Evolutionary conservation across 805 yeast genomes (phyloP), one percentile per base, ranked within the genome.

Genomic region (Starmerella stellata): DNA sequence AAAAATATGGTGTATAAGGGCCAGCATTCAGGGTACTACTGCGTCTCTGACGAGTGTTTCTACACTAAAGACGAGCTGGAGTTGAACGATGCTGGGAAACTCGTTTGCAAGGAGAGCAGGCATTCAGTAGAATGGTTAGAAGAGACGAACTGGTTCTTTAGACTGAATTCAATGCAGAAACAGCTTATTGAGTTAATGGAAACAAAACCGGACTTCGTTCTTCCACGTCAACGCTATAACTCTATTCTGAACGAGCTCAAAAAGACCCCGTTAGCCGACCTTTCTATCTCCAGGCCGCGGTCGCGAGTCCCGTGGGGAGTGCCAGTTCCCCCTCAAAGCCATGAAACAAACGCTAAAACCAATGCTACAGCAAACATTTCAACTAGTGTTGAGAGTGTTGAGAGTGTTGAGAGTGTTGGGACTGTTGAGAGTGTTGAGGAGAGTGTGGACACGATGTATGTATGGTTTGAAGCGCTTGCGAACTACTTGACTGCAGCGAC

Each of bases 391-490:
- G n/a, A n/a, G n/a, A n/a, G n/a, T n/a, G n/a, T n/a, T n/a, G n/a
- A n/a, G n/a, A n/a, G n/a, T n/a, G n/a, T n/a, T n/a, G 29, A 25
- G 14, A 25, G 29, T 25, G n/a, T 11, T 25, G 14, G 11, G 11
- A 25, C 11, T n/a, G n/a, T 11, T 25, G 29, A 11, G n/a, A 25
- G 29, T 25, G 32, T 8, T 7, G 32, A 29, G 32, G 19, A 15
- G 32, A 23, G 25, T 23, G 51, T 74, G 1, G 96, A 87, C 53
- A 75, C 69, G 35, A 74, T 90, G 38, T 90, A 90, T 52, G 98
- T 90, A 14, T 90, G 98, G 98, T 76, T 90, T 43, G 98, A 90
- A 60, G 98, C 98, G 0, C 63, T 90, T 34, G 65, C 78, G 33
- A 90, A 83, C 56, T 90, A 90, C 52, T 39, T 82, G 4, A 79